Evolutionary conservation across 805 yeast genomes (phyloP), one percentile per base, ranked within the genome.

Genomic region (Cyberlindnera euphorbiae): DNA sequence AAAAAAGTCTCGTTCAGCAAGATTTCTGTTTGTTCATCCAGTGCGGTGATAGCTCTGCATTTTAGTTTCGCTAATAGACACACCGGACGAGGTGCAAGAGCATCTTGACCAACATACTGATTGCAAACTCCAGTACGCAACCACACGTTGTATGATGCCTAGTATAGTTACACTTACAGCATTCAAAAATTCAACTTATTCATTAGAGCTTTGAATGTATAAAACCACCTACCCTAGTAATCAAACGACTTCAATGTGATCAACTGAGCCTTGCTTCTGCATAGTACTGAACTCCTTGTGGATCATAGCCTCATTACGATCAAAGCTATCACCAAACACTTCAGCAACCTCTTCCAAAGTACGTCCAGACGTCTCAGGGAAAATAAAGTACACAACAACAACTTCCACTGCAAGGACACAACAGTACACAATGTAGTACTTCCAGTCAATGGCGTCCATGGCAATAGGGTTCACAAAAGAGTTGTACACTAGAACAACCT

Each of bases 281-380:
- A 19, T 28, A 4, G 16, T 19, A 19, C 17, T 28, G 22, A 30
- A 21, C 9, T 28, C 23, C 4, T 10, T 15, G 16, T 30, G 32
- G 28, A 44, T 42, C 34, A 40, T 44, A 4, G 23, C 28, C 26
- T 17, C 28, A 14, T 16, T 17, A 10, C 17, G 36, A 8, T 36
- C 31, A n/a, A 38, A 24, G 14, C 8, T 9, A 21, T 55, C 63
- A 26, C 56, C 62, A 33, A 59, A 59, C 16, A 52, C 55, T 33
- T 47, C 52, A 10, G 58, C 60, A 38, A 63, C 63, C 44, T 63
- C 64, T 47, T 64, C 69, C 41, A 64, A 49, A 7, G 62, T 50
- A 28, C 54, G 44, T 9, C 67, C 67, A 7, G 57, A 50, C 3
- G 68, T 64, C 38, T 64, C 68, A 32, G 59, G 59, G 42, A 54